A percentile compares a stretch with the other conserved stretches of the same genome.
Evolutionary conservation across 371 early-diverging fungal genomes (phyloP).

Genomic region (Saksenaea vasiformis): DNA sequence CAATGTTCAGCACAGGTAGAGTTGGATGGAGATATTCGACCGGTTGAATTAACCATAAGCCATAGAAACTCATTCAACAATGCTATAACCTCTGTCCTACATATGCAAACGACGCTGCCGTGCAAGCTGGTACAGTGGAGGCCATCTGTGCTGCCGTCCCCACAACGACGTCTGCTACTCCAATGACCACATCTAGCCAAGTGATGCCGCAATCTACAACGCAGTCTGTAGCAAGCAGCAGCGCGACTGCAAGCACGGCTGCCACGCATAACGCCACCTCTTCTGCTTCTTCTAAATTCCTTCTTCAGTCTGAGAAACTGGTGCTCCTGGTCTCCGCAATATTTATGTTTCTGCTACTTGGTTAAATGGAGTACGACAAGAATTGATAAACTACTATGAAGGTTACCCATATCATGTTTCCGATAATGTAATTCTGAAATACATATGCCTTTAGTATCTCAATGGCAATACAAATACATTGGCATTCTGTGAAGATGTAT

Average conservation of each 20-base stretch:
- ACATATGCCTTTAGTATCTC: too few species aligned
- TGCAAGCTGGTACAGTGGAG: constrained; percentile 25
- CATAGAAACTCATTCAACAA: constrained; percentile 27
- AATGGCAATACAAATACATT: too few species aligned
- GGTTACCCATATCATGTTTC: too few species aligned
- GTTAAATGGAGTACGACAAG: too few species aligned
- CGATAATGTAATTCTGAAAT: too few species aligned
- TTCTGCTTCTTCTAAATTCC: not conserved
- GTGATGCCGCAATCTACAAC: not conserved
- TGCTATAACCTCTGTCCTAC: constrained; percentile 36
- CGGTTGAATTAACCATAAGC: not conserved
- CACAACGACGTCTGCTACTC: constrained; percentile 6
- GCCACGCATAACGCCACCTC: not conserved
- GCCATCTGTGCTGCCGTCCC: constrained; percentile 33
- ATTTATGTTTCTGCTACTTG: too few species aligned
- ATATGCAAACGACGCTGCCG: constrained; percentile 22
- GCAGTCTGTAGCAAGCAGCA: not conserved
- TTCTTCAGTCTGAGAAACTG: not conserved
- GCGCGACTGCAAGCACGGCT: not conserved
- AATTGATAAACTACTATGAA: too few species aligned
- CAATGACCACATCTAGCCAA: not conserved
- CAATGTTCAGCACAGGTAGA: constrained; percentile 35
- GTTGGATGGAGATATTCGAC: not conserved
- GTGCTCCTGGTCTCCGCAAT: too few species aligned
- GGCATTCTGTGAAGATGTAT: too few species aligned